Base-by-base conservation (phyloP, 371 early-diverging fungal genomes). In the Mucor lusitanicus region DNA sequence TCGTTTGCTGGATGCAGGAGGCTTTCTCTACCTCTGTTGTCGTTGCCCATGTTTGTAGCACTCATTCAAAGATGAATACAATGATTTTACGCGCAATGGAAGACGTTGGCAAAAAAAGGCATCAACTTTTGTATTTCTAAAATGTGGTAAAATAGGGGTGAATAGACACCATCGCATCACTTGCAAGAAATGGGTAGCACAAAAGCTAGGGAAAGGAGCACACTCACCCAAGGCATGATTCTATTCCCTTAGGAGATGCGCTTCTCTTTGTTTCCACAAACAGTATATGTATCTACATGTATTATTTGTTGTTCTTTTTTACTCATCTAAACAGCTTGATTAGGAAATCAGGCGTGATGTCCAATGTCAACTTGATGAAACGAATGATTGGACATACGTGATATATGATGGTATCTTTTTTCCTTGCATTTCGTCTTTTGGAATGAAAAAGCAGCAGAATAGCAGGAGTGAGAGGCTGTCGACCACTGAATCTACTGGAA, bases 331-430 rank as follows among this genome's bases (percentile, higher is more conserved):
- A 21, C 46, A 46, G 17, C 46, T 46, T n/a, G 46, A 46, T 46
- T 46, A 19, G 46, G 46, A 54, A 54, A 54, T 28, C 15, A 54
- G 27, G 54, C 28, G 54, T 54, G 54, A 54, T 54, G 54, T 54
- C 54, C 28, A 28, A 25, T 54, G 54, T 54, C 54, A 54, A 28
- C 25, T 28, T 28, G 54, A 54, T 54, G 11, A 54, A 54, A 54
- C 28, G 5, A 54, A 54, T 27, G 54, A 54, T 54, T 54, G 54
- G 54, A 6, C 25, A 54, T 54, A 25, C 28, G 54, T 54, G 28
- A 54, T 25, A 28, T 54, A 54, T 54, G 54, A 13, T 54, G 54
- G 54, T 46, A 46, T 46, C 46, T 46, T 35, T 35, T 30, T 21
- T 46, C 23, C 46, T 46, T 46, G 46, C 46, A 46, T 46, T 21